phyloP scores from a whole-genome alignment of 352 stramenopile genomes.

The Globisporangium nunn region DNA sequence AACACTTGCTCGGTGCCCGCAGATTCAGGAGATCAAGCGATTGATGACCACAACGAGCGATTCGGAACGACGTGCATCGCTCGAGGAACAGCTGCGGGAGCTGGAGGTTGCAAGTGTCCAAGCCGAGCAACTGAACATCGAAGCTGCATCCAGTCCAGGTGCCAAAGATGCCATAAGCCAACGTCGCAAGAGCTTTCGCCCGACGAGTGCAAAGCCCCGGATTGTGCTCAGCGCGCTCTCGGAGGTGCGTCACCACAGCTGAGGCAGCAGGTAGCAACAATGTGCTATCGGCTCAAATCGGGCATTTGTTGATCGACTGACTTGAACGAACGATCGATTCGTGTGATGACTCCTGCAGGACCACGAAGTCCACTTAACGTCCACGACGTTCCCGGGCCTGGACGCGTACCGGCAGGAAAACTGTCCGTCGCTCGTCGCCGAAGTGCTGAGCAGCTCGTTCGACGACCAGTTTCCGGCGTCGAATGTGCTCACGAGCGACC shows the following conservation, averaged over 20 bases:
- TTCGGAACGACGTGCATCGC: slow-evolving; percentile 33
- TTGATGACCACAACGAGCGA: slow-evolving; percentile 70
- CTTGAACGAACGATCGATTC: not conserved
- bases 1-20: not conserved
- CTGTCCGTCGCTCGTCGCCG: slow-evolving; percentile 33
- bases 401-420: slow-evolving; percentile 34
- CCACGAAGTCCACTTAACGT: slow-evolving; percentile 42
- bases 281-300: not conserved
- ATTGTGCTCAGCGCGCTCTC: slow-evolving; percentile 42
- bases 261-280: not conserved
- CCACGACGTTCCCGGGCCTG: slow-evolving; percentile 28
- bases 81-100: slow-evolving; percentile 66
- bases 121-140: slow-evolving; percentile 20
- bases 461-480: slow-evolving; percentile 35
- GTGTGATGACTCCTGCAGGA: slow-evolving; percentile 19
- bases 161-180: slow-evolving; percentile 5
- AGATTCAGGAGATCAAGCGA: slow-evolving; percentile 76
- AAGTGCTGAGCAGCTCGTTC: slow-evolving; percentile 64
- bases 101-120: slow-evolving; percentile 56
- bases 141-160: not conserved
- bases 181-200: slow-evolving; percentile 66
- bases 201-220: slow-evolving; percentile 56
- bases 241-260: slow-evolving; percentile 20
- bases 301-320: not conserved
- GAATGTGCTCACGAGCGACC: slow-evolving; percentile 50